Base-by-base conservation (phyloP, 1,139 yeast genomes). In the Candida sp. region DNA sequence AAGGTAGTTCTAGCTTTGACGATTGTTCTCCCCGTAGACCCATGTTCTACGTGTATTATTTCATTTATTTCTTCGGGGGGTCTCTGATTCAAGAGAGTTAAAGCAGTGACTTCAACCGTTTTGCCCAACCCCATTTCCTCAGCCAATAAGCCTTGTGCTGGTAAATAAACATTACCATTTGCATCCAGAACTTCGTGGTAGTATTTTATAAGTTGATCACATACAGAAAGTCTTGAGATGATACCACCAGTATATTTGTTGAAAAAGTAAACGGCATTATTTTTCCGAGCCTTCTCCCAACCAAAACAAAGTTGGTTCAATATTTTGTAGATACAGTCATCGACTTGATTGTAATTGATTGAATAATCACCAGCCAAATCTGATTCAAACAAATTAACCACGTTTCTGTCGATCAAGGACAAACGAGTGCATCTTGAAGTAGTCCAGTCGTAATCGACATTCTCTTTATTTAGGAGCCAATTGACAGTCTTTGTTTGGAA, bases 81-180 rank as follows among this genome's bases (percentile, higher is more conserved):
- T 19, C 88, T 61, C 22, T 70, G 81, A 58, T 91, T 85, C 43
- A 83, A 57, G 3, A 83, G 58, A 0, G 84, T 64, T 32, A 90
- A 64, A 0, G 96, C 73, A 2, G 89, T 71, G 5, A 89, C 70
- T 59, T 93, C 99, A 2, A 93, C 83, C 0, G 98, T 91, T 58
- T 93, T 93, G 0, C 99, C 99, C 4, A 93, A 73, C 0, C 99
- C 98, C 99, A 93, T 93, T 62, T 93, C 98, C 58, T 91, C 98
- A 1, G 95, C 86, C 34, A 91, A 61, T 6, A 91, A 65, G 0
- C 93, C 96, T 45, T 74, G 75, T 0, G 89, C 91, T 2, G 76
- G 77, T 5, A 67, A 43, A 4, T 42, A 43, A 9, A 54, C 51
- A 3, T 49, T 56, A 32, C 38, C 49, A 4, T 35, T 36, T n/a